Evolutionary conservation across 805 yeast species (phyloP), one percentile per base, ranked within the genome.

Genomic region (Groenewaldozyma tartarivorans): DNA sequence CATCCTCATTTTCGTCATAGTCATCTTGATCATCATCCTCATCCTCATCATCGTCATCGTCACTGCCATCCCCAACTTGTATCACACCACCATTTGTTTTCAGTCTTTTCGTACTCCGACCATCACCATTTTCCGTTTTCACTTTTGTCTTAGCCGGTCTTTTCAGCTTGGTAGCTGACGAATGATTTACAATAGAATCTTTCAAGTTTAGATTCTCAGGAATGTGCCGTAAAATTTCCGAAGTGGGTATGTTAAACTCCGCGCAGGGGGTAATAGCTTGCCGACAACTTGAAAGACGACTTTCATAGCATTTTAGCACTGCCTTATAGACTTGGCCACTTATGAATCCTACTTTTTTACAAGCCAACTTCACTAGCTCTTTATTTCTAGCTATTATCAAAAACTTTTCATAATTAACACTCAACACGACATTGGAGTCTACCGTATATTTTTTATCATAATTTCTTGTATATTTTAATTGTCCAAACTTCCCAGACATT

Each of bases 271-370:
- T 55, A 9, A 44, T 44, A 9, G 54, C 50, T 24, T 63, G 61
- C 2, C 46, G 33, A 36, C 67, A 62, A 6, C 57, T 46, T 24
- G 53, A 51, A 2, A 71, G 37, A 63, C 64, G 47, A 64, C 45
- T 68, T 56, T 86, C 96, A 16, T 82, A 66, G 31, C 71, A 54
- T 15, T 60, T 49, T 43, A 92, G 68, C 3, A 79, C 75, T 7
- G 68, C 58, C 35, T 67, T 66, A 55, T 83, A 90, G 7, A 92
- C 69, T 34, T 67, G 60, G 0, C 92, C 69, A 0, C 94, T 68
- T 2, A 81, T 58, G 4, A 69, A 61, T 2, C 97, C 97, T 24
- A 87, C 60, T 40, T 85, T 69, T 35, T 81, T 79, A 22, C 69
- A 66, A 11, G 80, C 81, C 38, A 81, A 68, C 26, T 74, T 73